Conservation (phyloP, 768 basidiomycete genomes). For the Tricholomella constricta region DNA sequence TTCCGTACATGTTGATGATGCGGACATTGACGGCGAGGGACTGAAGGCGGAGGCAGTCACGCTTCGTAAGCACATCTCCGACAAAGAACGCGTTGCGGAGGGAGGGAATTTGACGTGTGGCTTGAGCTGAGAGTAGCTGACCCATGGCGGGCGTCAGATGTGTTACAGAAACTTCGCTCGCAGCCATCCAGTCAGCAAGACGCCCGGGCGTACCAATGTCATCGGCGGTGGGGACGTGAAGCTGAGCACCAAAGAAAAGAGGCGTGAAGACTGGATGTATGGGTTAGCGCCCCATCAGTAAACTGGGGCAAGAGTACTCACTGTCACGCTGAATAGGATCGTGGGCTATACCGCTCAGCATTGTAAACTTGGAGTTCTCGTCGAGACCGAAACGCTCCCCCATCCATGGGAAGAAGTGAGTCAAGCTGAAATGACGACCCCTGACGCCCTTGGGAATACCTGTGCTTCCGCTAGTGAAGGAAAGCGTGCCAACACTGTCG, state of each 20-base stretch:
- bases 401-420: constrained; percentile 99
- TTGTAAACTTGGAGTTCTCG: constrained; percentile 85
- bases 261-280: constrained; percentile 87
- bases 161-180: constrained; percentile 88
- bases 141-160: constrained; percentile 99
- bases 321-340: constrained; percentile 99
- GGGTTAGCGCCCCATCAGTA: background rate
- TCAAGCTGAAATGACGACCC: constrained; percentile 93
- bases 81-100: constrained; percentile 96
- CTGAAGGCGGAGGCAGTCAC: constrained; percentile 94
- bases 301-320: constrained; percentile 45
- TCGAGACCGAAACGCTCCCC: constrained; percentile 78
- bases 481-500: constrained; percentile 90
- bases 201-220: constrained; percentile 97
- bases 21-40: constrained; percentile 87
- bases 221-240: constrained; percentile 95
- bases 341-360: constrained; percentile 98
- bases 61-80: constrained; percentile 98
- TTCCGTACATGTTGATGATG: constrained; percentile 99
- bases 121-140: constrained; percentile 83
- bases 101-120: constrained; percentile 84
- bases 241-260: constrained; percentile 92
- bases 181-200: constrained; percentile 98
- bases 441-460: constrained; percentile 98
- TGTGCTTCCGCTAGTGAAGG: constrained; percentile 96